These are phyloP conservation scores for Avena sativa DNA, from an alignment of 176 grass and related monocot genomes.

Conservation along the genomic window DNA sequence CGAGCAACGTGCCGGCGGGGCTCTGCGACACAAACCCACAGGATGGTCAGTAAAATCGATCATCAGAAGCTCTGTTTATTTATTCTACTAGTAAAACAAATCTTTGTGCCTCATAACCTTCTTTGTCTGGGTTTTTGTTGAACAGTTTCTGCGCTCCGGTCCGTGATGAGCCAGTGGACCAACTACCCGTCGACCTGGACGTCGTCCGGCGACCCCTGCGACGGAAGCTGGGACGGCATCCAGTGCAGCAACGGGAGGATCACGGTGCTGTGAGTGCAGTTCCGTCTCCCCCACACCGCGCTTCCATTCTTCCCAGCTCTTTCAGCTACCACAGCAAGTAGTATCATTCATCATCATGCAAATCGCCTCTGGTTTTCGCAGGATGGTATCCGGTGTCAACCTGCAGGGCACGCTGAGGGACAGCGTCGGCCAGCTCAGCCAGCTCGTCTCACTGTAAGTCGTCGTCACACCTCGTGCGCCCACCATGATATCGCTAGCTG, in stretches of 20 bases:
- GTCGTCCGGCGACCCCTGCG: constrained; percentile 51
- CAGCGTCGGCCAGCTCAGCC: constrained; percentile 46
- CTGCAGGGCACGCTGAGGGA: constrained; percentile 55
- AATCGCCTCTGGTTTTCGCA: constrained; percentile 20
- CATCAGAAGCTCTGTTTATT: background rate
- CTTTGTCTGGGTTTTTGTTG: too few relatives aligned
- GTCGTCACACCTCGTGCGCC: background rate
- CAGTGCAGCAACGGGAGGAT: constrained; percentile 48
- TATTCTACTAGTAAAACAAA: too few relatives aligned
- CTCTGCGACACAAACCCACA: constrained; percentile 40
- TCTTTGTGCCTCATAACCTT: background rate
- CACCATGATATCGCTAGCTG: background rate
- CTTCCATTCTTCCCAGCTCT: background rate
- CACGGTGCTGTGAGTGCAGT: constrained; percentile 46
- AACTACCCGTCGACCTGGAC: constrained; percentile 51
- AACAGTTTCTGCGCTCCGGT: constrained; percentile 37
- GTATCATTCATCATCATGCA: background rate
- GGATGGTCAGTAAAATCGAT: constrained; percentile 43
- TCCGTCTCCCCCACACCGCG: background rate
- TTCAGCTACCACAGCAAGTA: background rate
- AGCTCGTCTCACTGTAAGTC: constrained; percentile 58
- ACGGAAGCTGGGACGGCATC: constrained; percentile 50
- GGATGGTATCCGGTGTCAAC: constrained; percentile 46
- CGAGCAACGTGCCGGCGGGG: constrained; percentile 11
- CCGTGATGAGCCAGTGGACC: constrained; percentile 38